These are phyloP conservation scores for Chenopodium berlandieri DNA, from an alignment of 148 eudicot genomes.

Conservation along the genomic window DNA sequence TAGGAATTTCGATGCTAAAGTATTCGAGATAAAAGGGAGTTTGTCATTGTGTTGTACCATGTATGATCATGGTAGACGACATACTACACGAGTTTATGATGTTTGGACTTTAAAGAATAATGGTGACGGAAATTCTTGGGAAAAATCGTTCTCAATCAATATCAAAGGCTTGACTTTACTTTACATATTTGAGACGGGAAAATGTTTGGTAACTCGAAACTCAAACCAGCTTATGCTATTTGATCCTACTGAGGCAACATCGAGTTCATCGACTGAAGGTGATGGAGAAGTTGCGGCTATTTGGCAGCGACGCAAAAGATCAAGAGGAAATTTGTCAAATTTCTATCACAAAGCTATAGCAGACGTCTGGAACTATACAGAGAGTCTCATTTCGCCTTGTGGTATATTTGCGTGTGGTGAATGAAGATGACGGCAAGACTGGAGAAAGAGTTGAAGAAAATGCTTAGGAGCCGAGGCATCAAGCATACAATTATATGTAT, in stretches of 20 bases:
- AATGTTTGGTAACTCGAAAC: background rate
- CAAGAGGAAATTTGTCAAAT: no score
- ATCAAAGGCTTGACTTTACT: background rate
- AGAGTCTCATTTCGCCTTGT: background rate
- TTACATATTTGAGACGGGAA: slow-evolving; percentile 7
- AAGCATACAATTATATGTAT: no score
- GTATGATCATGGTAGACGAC: no score
- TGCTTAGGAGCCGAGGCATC: no score
- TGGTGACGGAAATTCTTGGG: slow-evolving; percentile 16
- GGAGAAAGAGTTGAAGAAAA: background rate
- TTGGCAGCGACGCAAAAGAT: no score
- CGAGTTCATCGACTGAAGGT: no score
- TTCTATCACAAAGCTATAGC: no score
- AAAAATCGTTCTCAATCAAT: background rate
- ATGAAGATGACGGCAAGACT: background rate
- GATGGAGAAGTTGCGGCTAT: no score
- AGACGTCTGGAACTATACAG: no score
- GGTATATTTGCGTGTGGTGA: background rate
- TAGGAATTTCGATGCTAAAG: background rate
- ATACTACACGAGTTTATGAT: background rate
- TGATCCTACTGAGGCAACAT: slow-evolving; percentile 12
- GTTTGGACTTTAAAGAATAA: slow-evolving; percentile 9
- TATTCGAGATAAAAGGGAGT: background rate
- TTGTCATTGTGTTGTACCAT: background rate
- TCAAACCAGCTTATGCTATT: slow-evolving; percentile 4